A percentile compares a stretch with the other conserved stretches of the same genome.
phyloP scores from a whole-genome alignment of 169 alveolate species.

The Babesia caballi region DNA sequence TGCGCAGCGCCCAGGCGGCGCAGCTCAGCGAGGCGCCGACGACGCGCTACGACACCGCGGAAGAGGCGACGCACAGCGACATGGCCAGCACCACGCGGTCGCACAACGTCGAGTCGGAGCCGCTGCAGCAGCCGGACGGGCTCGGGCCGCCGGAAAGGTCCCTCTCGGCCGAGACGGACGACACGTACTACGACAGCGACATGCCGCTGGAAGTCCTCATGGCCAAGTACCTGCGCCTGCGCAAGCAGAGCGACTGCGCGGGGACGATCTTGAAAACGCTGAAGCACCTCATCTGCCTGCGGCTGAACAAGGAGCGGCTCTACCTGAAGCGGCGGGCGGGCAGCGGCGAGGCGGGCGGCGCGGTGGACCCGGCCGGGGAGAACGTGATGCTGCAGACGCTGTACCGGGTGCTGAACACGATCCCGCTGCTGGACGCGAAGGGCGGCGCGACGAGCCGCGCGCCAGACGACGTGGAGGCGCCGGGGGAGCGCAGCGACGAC shows the following conservation, averaged over 20 bases:
- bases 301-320: constrained; percentile 32
- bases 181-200: constrained; percentile 35
- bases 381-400: constrained; percentile 4
- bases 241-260: constrained; percentile 35
- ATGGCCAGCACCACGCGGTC: neutral
- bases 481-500: neutral
- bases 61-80: neutral
- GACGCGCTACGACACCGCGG: neutral
- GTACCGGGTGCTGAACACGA: neutral
- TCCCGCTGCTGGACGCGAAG: neutral
- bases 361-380: neutral
- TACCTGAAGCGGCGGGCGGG: constrained; percentile 14
- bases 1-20: neutral
- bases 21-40: neutral
- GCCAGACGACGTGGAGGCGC: neutral
- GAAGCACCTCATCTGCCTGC: constrained; percentile 47
- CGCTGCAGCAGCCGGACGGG: neutral
- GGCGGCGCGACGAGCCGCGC: neutral
- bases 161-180: no score
- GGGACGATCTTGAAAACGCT: constrained; percentile 23
- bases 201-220: constrained; percentile 31
- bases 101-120: neutral
- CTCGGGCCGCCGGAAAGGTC: neutral
- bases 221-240: constrained; percentile 39
- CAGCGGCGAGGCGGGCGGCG: neutral